A percentile compares a stretch with the other conserved stretches of the same genome.
Evolutionary conservation across 2,329 filamentous ascomycete genomes (phyloP).

Genomic region (Pseudocercospora vitis): DNA sequence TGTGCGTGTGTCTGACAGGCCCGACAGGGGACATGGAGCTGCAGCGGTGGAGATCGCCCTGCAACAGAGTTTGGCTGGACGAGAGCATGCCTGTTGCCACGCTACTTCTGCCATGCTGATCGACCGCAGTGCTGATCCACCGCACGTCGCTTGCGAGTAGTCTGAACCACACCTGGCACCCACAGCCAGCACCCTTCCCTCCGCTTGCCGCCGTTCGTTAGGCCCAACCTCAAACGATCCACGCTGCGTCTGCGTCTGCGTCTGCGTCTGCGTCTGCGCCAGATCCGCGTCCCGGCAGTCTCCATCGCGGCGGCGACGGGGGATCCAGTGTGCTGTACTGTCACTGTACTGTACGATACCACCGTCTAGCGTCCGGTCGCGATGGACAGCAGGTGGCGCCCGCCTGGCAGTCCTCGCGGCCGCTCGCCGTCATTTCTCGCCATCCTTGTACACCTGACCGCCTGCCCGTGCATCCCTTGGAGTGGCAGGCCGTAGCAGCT

Average conservation of each 20-base stretch:
- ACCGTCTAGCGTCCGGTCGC: too few relatives aligned
- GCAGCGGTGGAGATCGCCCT: background rate
- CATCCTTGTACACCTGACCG: background rate
- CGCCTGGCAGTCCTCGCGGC: background rate
- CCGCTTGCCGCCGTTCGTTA: background rate
- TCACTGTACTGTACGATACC: too few relatives aligned
- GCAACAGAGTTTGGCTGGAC: background rate
- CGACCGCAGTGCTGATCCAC: conserved; percentile 4
- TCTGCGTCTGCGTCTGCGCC: too few relatives aligned
- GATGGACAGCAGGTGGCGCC: too few relatives aligned
- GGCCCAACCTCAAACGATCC: background rate
- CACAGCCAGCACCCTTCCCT: background rate
- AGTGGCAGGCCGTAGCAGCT: background rate
- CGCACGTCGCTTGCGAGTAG: background rate
- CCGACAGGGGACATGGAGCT: background rate
- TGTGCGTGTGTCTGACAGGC: background rate
- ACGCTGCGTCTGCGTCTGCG: conserved; percentile 3
- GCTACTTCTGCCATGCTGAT: background rate
- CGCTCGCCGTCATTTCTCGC: background rate
- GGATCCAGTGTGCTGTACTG: background rate
- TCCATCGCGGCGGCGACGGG: background rate
- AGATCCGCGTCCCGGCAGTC: conserved; percentile 3
- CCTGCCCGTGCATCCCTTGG: background rate
- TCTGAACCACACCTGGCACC: background rate
- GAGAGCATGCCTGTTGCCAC: conserved; percentile 1